Conservation (phyloP, 768 basidiomycete species). For the Lactifluus subvellereus region DNA sequence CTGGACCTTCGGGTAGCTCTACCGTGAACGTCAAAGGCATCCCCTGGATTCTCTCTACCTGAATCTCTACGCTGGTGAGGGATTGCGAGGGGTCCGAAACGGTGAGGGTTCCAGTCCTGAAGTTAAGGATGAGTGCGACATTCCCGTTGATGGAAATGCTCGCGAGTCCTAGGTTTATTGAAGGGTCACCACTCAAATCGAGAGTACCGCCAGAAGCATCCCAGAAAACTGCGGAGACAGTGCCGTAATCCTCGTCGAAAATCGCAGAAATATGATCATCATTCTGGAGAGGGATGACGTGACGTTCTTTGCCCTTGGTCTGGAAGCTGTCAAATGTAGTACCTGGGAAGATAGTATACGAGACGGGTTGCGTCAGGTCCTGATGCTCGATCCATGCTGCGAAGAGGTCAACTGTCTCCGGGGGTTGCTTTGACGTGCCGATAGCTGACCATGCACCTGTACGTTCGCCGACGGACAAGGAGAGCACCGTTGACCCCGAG, state of each 20-base stretch:
- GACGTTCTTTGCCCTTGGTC: slow-evolving; percentile 30
- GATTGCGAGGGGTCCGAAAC: slow-evolving; percentile 66
- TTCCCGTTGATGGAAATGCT: slow-evolving; percentile 38
- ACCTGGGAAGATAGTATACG: slow-evolving; percentile 56
- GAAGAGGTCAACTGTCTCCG: slow-evolving; percentile 56
- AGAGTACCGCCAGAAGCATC: slow-evolving; percentile 40
- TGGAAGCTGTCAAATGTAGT: slow-evolving; percentile 37
- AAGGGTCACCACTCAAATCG: slow-evolving; percentile 29
- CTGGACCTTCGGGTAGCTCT: slow-evolving; percentile 35
- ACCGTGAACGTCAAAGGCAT: slow-evolving; percentile 33
- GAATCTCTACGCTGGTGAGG: slow-evolving; percentile 34
- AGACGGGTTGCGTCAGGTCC: slow-evolving; percentile 25
- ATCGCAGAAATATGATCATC: slow-evolving; percentile 45
- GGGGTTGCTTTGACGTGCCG: slow-evolving; percentile 50
- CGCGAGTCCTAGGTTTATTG: slow-evolving; percentile 30
- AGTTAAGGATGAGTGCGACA: slow-evolving; percentile 40
- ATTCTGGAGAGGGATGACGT: slow-evolving; percentile 35
- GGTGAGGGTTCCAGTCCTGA: slow-evolving; percentile 40
- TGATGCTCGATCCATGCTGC: slow-evolving; percentile 53
- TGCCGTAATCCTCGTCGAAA: slow-evolving; percentile 38
- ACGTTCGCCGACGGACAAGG: slow-evolving; percentile 42
- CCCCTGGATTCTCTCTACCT: slow-evolving; percentile 28
- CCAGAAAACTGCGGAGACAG: slow-evolving; percentile 56
- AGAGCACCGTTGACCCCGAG: slow-evolving; percentile 27
- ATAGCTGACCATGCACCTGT: slow-evolving; percentile 51